Base-by-base conservation (phyloP, 1,139 yeast species). In the Yamadazyma dendronema region DNA sequence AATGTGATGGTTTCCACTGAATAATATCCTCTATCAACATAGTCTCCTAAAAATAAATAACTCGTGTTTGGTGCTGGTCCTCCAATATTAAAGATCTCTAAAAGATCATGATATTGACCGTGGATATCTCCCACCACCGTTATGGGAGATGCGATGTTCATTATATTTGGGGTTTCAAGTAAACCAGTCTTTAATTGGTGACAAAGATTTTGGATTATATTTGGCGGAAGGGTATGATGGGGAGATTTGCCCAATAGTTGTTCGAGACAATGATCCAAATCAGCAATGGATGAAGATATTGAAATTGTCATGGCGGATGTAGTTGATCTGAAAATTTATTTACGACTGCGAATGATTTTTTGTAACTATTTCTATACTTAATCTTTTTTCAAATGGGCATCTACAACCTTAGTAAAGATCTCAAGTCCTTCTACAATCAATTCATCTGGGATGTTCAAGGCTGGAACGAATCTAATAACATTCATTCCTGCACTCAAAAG, bases 101-200 rank as follows among this genome's bases (percentile, higher is more conserved):
- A 62, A 39, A 92, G 66, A 59, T 92, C 99, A 57, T 90, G 95
- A 56, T 86, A 92, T 59, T 92, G 99, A 3, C 98, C 98, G 53
- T 92, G 99, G 35, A 94, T 92, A 57, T 92, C 99, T 3, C 99
- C 99, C 4, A 92, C 97, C n/a, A 92, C 89, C 1, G 97, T 87
- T 14, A 94, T 88, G 0, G 98, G 98, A 1, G 95, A 79, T 31
- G 71, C 71, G 8, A 94, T 68, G 33, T 84, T 84, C 40, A 92
- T 87, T 29, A 94, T 95, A 56, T 94, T 94, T 43, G 76, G 74
- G 2, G 61, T 69, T 2, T 53, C 47, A 19, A 71, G 50, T 11
- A 71, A 55, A 41, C 65, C 67, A 0, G 66, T 54, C 46, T 71
- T 71, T 28, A 71, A 56, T 24, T 64, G 65, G 42, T 69, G 75